Base-by-base conservation (phyloP, 768 basidiomycete genomes). In the Mrakia gelida region DNA sequence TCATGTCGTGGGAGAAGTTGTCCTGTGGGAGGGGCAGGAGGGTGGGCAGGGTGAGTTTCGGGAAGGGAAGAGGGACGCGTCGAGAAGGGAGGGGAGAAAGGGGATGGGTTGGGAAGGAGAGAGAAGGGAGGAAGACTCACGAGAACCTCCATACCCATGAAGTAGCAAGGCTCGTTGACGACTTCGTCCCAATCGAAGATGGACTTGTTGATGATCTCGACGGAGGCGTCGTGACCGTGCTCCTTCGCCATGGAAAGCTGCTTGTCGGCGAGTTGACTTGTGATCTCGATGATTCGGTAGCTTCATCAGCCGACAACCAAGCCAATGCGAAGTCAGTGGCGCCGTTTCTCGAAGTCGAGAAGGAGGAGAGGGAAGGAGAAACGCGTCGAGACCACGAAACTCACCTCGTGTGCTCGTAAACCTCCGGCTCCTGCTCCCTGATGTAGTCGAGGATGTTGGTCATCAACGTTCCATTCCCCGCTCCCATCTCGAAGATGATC, bases 261-360 rank as follows among this genome's bases (percentile, higher is more conserved):
- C 61, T 90, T 82, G 75, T 88, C 86, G 13, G 91, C 91, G 30
- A 99, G 86, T 74, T 90, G 91, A 34, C 86, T 88, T 82, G 92
- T 94, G 80, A 98, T 98, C 86, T 99, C 97, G 80, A 98, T 92
- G 82, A 98, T 96, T 79, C 91, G 89, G 85, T 99, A 99, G 23
- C 89, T 79, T n/a, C n/a, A n/a, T n/a, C n/a, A n/a, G n/a, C n/a
- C n/a, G n/a, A n/a, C n/a, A n/a, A n/a, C n/a, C n/a, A n/a, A n/a
- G n/a, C n/a, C n/a, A n/a, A n/a, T n/a, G n/a, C n/a, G n/a, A n/a
- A n/a, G n/a, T n/a, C n/a, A n/a, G n/a, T n/a, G n/a, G n/a, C n/a
- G n/a, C n/a, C n/a, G n/a, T n/a, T n/a, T n/a, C n/a, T n/a, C 16
- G 41, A n/a, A 61, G 38, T 38, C 15, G 49, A 62, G 38, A 34